These are phyloP conservation scores for Neurospora sp. DNA, from an alignment of 2,329 filamentous ascomycete species.

Conservation along the genomic window DNA sequence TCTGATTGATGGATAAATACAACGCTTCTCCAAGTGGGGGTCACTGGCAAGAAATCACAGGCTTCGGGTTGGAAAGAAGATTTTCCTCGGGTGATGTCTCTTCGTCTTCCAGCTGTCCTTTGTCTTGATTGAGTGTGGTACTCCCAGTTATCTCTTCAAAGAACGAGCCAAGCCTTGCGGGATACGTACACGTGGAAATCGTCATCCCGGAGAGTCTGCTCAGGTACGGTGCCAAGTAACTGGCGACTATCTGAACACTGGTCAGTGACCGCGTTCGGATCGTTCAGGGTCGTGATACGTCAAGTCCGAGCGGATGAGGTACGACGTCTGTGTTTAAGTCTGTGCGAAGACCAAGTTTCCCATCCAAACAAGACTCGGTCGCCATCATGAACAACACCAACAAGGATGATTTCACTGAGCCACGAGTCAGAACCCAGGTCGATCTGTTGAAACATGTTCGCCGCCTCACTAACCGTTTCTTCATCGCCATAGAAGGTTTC, in stretches of 20 bases:
- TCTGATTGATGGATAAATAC: slow-evolving; percentile 19
- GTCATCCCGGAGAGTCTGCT: neutral
- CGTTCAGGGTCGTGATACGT: neutral
- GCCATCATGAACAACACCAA: neutral
- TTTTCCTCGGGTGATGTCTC: too few species aligned
- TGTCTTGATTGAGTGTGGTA: too few species aligned
- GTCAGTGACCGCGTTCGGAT: neutral
- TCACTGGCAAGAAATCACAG: neutral
- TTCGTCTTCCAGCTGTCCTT: too few species aligned
- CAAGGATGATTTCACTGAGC: neutral
- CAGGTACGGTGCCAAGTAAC: neutral
- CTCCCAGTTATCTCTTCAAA: too few species aligned
- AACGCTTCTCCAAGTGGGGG: neutral
- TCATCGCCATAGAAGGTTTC: neutral
- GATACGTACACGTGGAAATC: neutral
- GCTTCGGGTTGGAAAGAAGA: neutral
- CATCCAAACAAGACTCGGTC: neutral
- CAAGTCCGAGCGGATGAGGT: neutral
- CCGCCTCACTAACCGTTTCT: neutral
- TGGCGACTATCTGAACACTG: neutral
- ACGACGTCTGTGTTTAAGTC: neutral
- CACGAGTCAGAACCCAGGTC: neutral
- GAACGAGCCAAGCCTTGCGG: neutral
- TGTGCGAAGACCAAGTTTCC: neutral
- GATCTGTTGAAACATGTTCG: neutral